Evolutionary conservation across 2,329 filamentous ascomycete genomes (phyloP).

Genomic region (Akanthomyces lecanii): DNA sequence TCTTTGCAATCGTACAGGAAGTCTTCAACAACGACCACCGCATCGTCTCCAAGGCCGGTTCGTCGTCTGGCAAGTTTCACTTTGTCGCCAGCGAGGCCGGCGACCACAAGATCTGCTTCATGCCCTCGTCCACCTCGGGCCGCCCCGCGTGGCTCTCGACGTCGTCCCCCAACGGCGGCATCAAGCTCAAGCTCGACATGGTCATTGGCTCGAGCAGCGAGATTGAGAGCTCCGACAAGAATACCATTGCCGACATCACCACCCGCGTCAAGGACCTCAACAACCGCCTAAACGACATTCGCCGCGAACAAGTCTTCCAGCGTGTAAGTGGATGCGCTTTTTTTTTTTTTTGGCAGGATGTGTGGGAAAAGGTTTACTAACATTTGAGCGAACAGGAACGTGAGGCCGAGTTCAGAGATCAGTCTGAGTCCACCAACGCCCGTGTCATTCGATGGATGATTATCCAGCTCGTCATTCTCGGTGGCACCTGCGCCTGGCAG

Average conservation of each 20-base stretch:
- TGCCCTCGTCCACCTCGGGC: slow-evolving; percentile 69
- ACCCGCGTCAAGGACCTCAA: slow-evolving; percentile 88
- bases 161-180: slow-evolving; percentile 63
- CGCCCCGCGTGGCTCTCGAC: slow-evolving; percentile 68
- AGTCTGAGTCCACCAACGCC: slow-evolving; percentile 88
- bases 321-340: slow-evolving; percentile 52
- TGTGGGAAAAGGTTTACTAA: slow-evolving; percentile 9
- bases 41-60: slow-evolving; percentile 81
- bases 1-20: slow-evolving; percentile 52
- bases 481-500: slow-evolving; percentile 92
- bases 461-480: slow-evolving; percentile 81
- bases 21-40: slow-evolving; percentile 97
- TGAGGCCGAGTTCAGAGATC: slow-evolving; percentile 96
- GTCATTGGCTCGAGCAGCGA: slow-evolving; percentile 91
- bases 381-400: slow-evolving; percentile 63
- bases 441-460: slow-evolving; percentile 92
- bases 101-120: slow-evolving; percentile 94
- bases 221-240: slow-evolving; percentile 91
- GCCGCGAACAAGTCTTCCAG: slow-evolving; percentile 94
- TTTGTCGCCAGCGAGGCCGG: slow-evolving; percentile 94
- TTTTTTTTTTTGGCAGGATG: too few species aligned
- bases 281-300: slow-evolving; percentile 78
- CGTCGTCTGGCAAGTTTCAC: slow-evolving; percentile 77
- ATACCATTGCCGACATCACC: slow-evolving; percentile 85
- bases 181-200: slow-evolving; percentile 83